phyloP scores from a whole-genome alignment of 306 rosid species.

The Rosa rugosa region DNA sequence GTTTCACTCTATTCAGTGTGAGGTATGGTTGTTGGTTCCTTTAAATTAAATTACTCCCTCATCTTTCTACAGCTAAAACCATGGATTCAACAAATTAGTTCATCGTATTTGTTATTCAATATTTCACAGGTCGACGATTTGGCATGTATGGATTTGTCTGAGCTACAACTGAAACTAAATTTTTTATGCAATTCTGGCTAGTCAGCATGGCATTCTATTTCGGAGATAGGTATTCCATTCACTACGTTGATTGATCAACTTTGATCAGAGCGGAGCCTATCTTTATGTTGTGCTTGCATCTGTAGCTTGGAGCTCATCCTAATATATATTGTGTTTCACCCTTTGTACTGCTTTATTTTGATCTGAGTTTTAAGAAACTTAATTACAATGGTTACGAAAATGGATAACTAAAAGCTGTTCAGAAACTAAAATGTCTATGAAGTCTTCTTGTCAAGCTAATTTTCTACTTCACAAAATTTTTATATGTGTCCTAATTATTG shows the following conservation, averaged over 20 bases:
- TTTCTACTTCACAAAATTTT: neutral
- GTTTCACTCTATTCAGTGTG: constrained; percentile 35
- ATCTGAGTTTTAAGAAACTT: neutral
- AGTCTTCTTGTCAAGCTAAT: neutral
- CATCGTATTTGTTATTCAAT: constrained; percentile 5
- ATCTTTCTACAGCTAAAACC: too few species aligned
- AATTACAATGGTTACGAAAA: neutral
- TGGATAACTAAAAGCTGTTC: neutral
- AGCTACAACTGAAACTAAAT: constrained; percentile 32
- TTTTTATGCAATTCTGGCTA: constrained; percentile 25
- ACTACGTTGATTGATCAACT: neutral
- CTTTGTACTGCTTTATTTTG: neutral
- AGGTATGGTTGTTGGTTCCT: constrained; percentile 24
- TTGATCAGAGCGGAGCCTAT: neutral
- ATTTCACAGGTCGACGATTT: constrained; percentile 32
- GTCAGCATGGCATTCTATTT: neutral
- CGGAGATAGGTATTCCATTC: neutral
- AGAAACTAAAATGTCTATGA: neutral
- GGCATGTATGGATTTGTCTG: constrained; percentile 25
- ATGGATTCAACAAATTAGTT: neutral
- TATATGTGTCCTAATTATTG: too few species aligned
- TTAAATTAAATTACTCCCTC: neutral
- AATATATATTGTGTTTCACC: neutral
- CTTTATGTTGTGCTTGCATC: neutral
- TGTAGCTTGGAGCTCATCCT: neutral